Conservation (phyloP, 495 filamentous ascomycete species). For the Penicillium nucicola region DNA sequence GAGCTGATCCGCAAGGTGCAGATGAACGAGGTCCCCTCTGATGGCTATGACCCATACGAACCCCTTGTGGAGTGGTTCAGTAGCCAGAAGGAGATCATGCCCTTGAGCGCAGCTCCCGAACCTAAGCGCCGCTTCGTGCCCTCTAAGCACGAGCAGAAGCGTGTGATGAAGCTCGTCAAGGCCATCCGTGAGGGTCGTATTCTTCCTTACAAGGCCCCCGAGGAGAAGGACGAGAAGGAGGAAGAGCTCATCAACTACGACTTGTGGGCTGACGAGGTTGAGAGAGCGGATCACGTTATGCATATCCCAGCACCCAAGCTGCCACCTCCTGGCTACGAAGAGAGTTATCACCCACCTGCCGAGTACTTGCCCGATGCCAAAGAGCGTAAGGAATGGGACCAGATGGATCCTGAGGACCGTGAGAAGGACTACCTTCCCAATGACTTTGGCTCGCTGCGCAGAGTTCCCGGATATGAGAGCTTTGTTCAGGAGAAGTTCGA, state of each 20-base stretch:
- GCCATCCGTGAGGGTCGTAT: constrained; percentile 94
- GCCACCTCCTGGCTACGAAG: constrained; percentile 88
- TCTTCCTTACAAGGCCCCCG: constrained; percentile 80
- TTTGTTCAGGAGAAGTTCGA: constrained; percentile 96
- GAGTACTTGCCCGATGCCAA: constrained; percentile 87
- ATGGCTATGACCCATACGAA: constrained; percentile 90
- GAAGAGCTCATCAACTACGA: constrained; percentile 76
- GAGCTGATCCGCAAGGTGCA: constrained; percentile 86
- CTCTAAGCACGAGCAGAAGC: constrained; percentile 96
- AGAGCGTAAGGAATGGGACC: constrained; percentile 87
- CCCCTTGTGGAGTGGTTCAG: constrained; percentile 92
- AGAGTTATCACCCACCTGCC: constrained; percentile 93
- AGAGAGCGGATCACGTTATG: constrained; percentile 84
- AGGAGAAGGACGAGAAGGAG: constrained; percentile 68
- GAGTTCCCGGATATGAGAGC: constrained; percentile 87
- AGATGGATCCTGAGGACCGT: constrained; percentile 82
- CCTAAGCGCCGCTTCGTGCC: constrained; percentile 94
- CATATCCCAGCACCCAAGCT: constrained; percentile 95
- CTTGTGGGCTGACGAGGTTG: constrained; percentile 88
- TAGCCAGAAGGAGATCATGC: constrained; percentile 87
- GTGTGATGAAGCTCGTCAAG: constrained; percentile 96
- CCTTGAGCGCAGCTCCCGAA: constrained; percentile 88
- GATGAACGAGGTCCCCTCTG: constrained; percentile 82
- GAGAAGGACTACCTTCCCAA: constrained; percentile 85
- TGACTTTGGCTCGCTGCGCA: constrained; percentile 76